A percentile compares a stretch with the other conserved stretches of the same genome.
These are phyloP conservation scores for Catunica adiposa DNA, from an alignment of 2,329 filamentous ascomycete genomes.

Conservation along the genomic window DNA sequence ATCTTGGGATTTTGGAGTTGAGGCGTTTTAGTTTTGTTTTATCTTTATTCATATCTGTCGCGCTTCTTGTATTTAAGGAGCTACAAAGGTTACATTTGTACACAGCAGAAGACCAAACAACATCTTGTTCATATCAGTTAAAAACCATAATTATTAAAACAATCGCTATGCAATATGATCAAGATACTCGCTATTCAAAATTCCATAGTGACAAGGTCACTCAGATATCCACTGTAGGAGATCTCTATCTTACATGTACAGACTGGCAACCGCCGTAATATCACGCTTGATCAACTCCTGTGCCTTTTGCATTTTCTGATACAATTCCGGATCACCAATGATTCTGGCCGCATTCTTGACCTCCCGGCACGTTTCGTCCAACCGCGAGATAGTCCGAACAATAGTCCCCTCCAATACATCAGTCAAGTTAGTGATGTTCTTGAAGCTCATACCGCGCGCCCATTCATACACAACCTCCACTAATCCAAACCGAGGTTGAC, in stretches of 20 bases:
- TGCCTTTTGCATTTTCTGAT: conserved; percentile 90
- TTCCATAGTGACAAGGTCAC: no score
- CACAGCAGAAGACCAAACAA: no score
- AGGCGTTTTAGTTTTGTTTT: no score
- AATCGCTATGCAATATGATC: neutral
- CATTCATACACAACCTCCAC: conserved; percentile 98
- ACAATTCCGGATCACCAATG: conserved; percentile 83
- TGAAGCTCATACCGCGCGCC: conserved; percentile 95
- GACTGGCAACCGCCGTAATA: conserved; percentile 73
- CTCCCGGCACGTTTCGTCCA: conserved; percentile 93
- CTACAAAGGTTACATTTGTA: no score
- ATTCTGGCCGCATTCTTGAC: conserved; percentile 94
- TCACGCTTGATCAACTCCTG: conserved; percentile 97
- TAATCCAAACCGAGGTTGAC: conserved; percentile 72
- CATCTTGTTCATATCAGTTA: no score
- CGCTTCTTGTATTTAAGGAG: no score
- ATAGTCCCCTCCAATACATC: conserved; percentile 96
- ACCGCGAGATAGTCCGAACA: conserved; percentile 77
- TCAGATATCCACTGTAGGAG: no score
- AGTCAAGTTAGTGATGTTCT: conserved; percentile 88
- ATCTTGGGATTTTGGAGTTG: no score
- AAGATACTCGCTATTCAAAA: no score
- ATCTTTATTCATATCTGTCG: no score
- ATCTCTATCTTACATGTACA: conserved; percentile 53
- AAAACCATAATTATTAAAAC: neutral